Evolutionary conservation across 108 stramenopile genomes (phyloP).

Genomic region (Fistulifera solaris): DNA sequence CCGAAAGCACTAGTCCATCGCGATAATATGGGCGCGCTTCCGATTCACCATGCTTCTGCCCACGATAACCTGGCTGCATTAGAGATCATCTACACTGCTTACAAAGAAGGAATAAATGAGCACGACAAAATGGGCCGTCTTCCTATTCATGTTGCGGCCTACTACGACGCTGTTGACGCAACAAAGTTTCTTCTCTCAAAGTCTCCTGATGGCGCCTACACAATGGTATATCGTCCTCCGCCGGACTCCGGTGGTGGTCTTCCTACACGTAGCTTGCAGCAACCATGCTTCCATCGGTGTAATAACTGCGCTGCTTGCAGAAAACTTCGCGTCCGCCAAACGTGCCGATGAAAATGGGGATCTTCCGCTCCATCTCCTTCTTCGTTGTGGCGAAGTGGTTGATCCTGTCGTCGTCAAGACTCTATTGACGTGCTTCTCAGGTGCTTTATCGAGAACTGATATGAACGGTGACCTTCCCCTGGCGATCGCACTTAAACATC

Average conservation of each 20-base stretch:
- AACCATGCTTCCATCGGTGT: constrained; percentile 80
- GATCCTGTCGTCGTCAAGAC: constrained; percentile 86
- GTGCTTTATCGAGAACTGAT: constrained; percentile 68
- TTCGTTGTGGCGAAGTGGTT: constrained; percentile 75
- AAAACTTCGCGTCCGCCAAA: constrained; percentile 78
- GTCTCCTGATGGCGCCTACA: constrained; percentile 74
- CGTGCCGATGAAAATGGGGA: constrained; percentile 80
- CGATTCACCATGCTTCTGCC: constrained; percentile 80
- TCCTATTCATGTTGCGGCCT: constrained; percentile 82
- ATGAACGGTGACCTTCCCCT: constrained; percentile 79
- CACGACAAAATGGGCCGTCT: constrained; percentile 66
- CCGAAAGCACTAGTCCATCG: constrained; percentile 83
- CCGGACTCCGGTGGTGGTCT: constrained; percentile 65
- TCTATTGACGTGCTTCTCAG: constrained; percentile 69
- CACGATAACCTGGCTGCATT: constrained; percentile 73
- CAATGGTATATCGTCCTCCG: constrained; percentile 65
- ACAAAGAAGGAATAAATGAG: constrained; percentile 83
- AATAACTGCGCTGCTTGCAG: constrained; percentile 67
- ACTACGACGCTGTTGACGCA: constrained; percentile 77
- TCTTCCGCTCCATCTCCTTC: constrained; percentile 73
- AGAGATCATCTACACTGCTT: constrained; percentile 81
- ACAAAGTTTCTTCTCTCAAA: constrained; percentile 71
- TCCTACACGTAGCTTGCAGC: constrained; percentile 80
- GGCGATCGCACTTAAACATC: constrained; percentile 67
- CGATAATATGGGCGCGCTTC: constrained; percentile 76